Base-by-base conservation (phyloP, 2,329 filamentous ascomycete species). In the Cylindrodendrum hubeiense region DNA sequence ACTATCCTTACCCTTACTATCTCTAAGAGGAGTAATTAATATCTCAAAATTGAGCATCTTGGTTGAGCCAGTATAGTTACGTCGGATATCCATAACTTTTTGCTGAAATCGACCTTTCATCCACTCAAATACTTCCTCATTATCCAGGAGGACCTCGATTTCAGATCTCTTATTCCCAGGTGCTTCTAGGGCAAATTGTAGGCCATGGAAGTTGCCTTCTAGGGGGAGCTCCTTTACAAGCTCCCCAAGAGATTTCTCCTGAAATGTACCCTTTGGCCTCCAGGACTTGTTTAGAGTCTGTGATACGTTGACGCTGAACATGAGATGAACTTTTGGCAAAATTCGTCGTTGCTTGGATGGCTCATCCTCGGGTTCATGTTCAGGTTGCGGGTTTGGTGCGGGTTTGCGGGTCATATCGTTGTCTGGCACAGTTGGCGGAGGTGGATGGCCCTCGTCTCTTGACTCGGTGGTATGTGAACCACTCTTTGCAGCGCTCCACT, bases 291-390 rank as follows among this genome's bases (percentile, higher is more conserved):
- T 56, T 22, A 41, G 4, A 19, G 19, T 44, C 12, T 24, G 15
- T 3, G 60, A 62, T 9, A 60, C 41, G 19, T 55, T 56, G 17
- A 62, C 46, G 21, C 34, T 62, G 17, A 49, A 62, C 1, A 49
- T 28, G 4, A 62, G 8, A 8, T 46, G 37, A 33, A 39, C 5
- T n/a, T 28, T 56, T 22, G 60, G 52, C 26, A 51, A n/a, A 2
- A 4, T 21, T 13, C 37, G 26, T 7, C 4, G 21, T 26, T 37
- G 46, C n/a, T 21, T 51, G 4, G 34, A 3, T 3, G n/a, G 6
- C 17, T 47, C 41, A 12, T 47, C 17, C 13, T 56, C 39, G 5
- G 6, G 30, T 33, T 55, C 30, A 2, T 22, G 17, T 19, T 19
- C 43, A 15, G 21, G 21, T 26, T 46, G 43, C 15, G 15, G 21